Conservation (phyloP, 495 filamentous ascomycete genomes). For the Penicillium odoratum region DNA sequence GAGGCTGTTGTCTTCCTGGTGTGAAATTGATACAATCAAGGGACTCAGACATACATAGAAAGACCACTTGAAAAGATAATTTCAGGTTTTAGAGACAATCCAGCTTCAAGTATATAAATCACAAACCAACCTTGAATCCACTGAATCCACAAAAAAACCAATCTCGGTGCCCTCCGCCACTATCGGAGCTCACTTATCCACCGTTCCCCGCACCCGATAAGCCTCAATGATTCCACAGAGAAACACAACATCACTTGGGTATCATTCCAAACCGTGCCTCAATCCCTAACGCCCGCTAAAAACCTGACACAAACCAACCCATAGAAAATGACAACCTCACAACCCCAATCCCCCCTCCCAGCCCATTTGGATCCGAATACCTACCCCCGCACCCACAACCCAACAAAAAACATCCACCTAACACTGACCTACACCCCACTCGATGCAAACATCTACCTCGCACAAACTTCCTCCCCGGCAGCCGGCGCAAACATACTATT, state of each 20-base stretch:
- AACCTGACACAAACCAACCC: background rate
- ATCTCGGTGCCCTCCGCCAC: constrained; percentile 21
- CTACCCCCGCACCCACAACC: constrained; percentile 40
- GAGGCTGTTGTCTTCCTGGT: constrained; percentile 37
- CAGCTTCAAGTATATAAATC: background rate
- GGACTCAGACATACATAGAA: background rate
- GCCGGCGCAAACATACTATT: constrained; percentile 92
- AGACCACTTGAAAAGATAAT: background rate
- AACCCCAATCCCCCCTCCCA: constrained; percentile 22
- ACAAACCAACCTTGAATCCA: background rate
- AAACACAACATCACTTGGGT: background rate
- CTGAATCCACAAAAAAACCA: background rate
- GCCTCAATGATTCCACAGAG: background rate
- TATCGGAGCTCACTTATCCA: constrained; percentile 20
- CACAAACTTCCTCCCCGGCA: constrained; percentile 69
- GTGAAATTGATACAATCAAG: constrained; percentile 11
- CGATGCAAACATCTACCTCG: constrained; percentile 56
- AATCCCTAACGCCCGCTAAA: background rate
- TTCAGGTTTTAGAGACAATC: background rate
- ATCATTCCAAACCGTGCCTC: background rate
- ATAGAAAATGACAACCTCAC: constrained; percentile 18
- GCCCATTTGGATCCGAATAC: constrained; percentile 41
- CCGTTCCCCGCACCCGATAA: constrained; percentile 30
- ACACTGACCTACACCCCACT: constrained; percentile 62
- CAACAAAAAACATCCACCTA: constrained; percentile 40